phyloP scores from a whole-genome alignment of 495 filamentous ascomycete species.

The Diplogelasinospora grovesii region DNA sequence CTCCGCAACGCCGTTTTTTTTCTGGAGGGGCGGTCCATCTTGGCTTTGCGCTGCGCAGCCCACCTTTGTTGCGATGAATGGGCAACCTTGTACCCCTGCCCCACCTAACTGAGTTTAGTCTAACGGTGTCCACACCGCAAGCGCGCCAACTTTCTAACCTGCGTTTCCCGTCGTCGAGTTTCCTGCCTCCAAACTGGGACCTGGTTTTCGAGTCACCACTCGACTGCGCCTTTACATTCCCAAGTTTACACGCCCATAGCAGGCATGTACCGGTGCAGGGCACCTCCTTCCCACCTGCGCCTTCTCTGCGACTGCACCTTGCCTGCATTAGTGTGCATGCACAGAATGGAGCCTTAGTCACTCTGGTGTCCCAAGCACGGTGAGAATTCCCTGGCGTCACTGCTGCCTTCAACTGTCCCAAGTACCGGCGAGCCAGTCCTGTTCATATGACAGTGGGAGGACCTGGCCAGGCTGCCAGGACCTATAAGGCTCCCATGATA shows the following conservation, averaged over 20 bases:
- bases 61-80: background rate
- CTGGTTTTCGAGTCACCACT: constrained; percentile 9
- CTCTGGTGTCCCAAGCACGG: constrained; percentile 8
- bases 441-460: constrained; percentile 13
- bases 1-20: no score
- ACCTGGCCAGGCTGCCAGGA: constrained; percentile 17
- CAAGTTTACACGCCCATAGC: constrained; percentile 12
- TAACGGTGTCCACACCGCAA: background rate
- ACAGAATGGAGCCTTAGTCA: constrained; percentile 15
- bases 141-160: background rate
- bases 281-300: constrained; percentile 19
- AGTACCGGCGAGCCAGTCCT: constrained; percentile 13
- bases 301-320: constrained; percentile 16
- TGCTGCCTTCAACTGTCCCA: constrained; percentile 25
- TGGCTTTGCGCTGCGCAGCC: constrained; percentile 3
- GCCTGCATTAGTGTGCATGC: constrained; percentile 27
- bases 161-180: background rate
- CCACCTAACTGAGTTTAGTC: background rate
- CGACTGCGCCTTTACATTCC: constrained; percentile 19
- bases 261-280: constrained; percentile 10
- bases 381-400: constrained; percentile 14
- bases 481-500: constrained; percentile 28
- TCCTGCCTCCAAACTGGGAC: background rate
- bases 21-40: background rate
- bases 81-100: constrained; percentile 1